phyloP scores from a whole-genome alignment of 306 rosid species.

The Quillaja saponaria region DNA sequence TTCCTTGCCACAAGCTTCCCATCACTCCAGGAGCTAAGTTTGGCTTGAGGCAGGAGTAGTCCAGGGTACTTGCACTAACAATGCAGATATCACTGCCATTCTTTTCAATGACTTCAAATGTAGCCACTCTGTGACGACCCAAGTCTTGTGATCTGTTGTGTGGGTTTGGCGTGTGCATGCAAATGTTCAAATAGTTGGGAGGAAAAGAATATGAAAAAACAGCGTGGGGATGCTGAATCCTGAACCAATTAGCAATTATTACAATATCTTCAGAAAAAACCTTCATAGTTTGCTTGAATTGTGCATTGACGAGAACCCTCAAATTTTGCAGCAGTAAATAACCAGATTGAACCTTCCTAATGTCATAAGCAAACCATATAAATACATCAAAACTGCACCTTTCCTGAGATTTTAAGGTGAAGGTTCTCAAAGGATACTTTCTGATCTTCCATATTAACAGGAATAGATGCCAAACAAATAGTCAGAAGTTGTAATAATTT shows the following conservation, averaged over 20 bases:
- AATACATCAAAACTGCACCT: constrained; percentile 12
- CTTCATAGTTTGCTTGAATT: constrained; percentile 64
- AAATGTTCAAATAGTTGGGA: constrained; percentile 10
- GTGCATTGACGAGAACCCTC: constrained; percentile 79
- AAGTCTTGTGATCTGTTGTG: too few species aligned
- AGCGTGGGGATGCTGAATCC: constrained; percentile 7
- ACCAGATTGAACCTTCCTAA: constrained; percentile 80
- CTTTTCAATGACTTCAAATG: constrained; percentile 70
- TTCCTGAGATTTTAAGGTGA: not conserved
- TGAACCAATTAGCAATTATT: not conserved
- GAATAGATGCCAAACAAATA: not conserved
- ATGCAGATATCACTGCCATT: constrained; percentile 60
- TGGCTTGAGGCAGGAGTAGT: constrained; percentile 78
- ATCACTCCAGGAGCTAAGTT: constrained; percentile 84
- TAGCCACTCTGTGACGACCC: constrained; percentile 94
- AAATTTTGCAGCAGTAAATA: constrained; percentile 60
- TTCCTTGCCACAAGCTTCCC: constrained; percentile 76
- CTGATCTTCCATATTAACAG: constrained; percentile 14
- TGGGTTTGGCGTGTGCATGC: too few species aligned
- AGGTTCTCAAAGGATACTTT: not conserved
- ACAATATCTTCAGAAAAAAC: constrained; percentile 78
- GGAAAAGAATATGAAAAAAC: not conserved
- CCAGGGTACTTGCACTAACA: constrained; percentile 85
- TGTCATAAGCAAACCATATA: constrained; percentile 19
- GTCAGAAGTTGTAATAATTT: not conserved